Evolutionary conservation across 1,139 yeast species (phyloP).

Genomic region (Yamadazyma triangularis): DNA sequence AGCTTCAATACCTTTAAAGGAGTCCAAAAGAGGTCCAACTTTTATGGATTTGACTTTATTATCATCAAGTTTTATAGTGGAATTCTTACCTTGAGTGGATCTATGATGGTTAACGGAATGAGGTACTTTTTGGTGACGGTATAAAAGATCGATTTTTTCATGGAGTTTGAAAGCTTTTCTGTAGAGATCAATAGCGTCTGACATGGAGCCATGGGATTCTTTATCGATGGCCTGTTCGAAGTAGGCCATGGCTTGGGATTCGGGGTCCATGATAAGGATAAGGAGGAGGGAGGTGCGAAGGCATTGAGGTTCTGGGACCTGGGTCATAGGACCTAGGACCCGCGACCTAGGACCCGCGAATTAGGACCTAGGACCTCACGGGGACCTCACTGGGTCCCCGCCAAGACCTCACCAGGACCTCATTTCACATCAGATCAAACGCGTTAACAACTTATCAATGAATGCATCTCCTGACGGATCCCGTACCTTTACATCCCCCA

Average conservation of each 20-base stretch:
- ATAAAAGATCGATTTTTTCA: constrained; percentile 64
- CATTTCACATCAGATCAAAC: too few species aligned
- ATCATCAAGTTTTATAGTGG: constrained; percentile 25
- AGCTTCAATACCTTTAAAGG: constrained; percentile 28
- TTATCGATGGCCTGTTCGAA: constrained; percentile 71
- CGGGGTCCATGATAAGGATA: too few species aligned
- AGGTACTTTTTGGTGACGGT: constrained; percentile 49
- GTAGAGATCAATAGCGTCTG: constrained; percentile 75
- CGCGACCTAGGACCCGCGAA: too few species aligned
- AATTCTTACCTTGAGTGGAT: constrained; percentile 28
- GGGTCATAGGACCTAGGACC: too few species aligned
- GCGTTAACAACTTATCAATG: too few species aligned
- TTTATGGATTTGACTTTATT: constrained; percentile 32
- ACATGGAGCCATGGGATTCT: constrained; percentile 69
- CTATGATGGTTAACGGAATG: constrained; percentile 18
- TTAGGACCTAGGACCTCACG: too few species aligned
- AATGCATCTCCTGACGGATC: too few species aligned
- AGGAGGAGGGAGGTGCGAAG: too few species aligned
- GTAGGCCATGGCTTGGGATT: constrained; percentile 56
- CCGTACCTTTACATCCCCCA: too few species aligned
- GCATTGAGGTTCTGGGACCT: too few species aligned
- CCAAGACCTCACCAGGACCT: too few species aligned
- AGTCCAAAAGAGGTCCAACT: constrained; percentile 27
- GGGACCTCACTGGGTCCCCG: too few species aligned
- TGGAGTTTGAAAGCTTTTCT: constrained; percentile 67